Base-by-base conservation (phyloP, 345 rosid species). In the Aquilaria malaccensis region DNA sequence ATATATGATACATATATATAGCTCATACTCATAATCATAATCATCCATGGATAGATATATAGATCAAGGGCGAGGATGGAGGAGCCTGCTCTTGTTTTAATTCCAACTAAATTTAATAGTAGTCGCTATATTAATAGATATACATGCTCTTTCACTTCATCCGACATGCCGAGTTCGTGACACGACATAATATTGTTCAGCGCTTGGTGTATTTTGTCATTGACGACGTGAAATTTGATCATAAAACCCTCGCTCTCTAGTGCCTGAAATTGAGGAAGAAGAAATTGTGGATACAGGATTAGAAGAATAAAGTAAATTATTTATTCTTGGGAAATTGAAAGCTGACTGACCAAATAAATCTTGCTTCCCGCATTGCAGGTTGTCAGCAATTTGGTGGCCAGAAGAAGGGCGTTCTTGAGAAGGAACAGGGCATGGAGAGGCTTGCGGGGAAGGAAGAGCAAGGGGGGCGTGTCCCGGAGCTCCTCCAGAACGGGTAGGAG, bases 311-410 rank as follows among this genome's bases (percentile, higher is more conserved):
- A 56, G 49, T 2, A 9, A 29, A 45, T 12, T 31, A 30, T 33
- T 3, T 5, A 60, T 7, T 37, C 2, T 14, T 2, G 13, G 9
- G 6, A 9, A 22, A 11, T n/a, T 11, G n/a, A 33, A 60, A 57
- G 54, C 63, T 22, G 15, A 52, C 60, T 62, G 61, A 85, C 96
- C 87, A 86, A 72, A 74, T 66, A 79, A 50, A 86, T 86, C 79
- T 87, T 91, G 87, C 97, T 91, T 31, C 93, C 93, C 60, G 80
- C 80, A 13, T 82, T 83, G 71, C 96, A 87, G 61, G 70, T 65
- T 55, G 56, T 74, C 71, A 87, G 33, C 58, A 87, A 48, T 68
- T 77, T 85, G 69, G 13, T 81, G 0, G 87, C 84, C 56, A 62
- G 11, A 15, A 75, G 9, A 64, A 84, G 59, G 2, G 80, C 82